Conservation (phyloP, 139 green algal species). For the Dunaliella sp. region DNA sequence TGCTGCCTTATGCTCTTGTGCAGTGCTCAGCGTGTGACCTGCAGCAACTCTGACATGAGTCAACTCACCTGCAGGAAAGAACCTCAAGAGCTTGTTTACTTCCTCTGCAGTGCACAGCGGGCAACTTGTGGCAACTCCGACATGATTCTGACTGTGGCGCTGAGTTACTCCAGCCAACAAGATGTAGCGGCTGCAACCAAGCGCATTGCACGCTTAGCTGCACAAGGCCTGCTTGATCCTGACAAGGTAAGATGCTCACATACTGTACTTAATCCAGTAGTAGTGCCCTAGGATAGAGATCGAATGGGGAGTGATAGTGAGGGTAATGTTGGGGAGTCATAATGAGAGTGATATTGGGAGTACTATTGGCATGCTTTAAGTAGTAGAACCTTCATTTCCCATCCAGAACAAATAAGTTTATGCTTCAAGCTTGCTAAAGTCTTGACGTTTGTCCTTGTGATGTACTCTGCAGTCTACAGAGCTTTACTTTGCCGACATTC, state of each 20-base stretch:
- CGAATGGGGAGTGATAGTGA: not conserved
- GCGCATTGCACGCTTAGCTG: constrained; percentile 48
- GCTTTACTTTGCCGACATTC: no score
- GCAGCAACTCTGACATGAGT: no score
- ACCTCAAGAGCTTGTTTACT: no score
- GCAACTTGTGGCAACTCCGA: constrained; percentile 24
- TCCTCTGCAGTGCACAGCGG: constrained; percentile 29
- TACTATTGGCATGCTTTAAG: not conserved
- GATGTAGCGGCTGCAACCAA: constrained; percentile 66
- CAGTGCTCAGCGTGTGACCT: no score
- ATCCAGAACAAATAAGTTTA: no score
- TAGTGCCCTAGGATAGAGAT: not conserved
- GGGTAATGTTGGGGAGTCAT: not conserved
- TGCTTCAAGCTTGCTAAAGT: no score
- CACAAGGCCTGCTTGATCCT: constrained; percentile 44
- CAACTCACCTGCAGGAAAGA: no score
- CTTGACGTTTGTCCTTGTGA: no score
- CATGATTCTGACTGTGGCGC: constrained; percentile 47
- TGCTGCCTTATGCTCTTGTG: no score
- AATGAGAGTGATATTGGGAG: not conserved
- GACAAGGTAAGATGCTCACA: constrained; percentile 53
- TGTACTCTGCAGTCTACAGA: no score
- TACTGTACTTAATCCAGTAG: no score
- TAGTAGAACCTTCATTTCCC: not conserved
- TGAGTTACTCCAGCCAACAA: constrained; percentile 60